A percentile compares a stretch with the other conserved stretches of the same genome.
Conservation (phyloP, 371 early-diverging fungal genomes). For the Chytridiales sp. region DNA sequence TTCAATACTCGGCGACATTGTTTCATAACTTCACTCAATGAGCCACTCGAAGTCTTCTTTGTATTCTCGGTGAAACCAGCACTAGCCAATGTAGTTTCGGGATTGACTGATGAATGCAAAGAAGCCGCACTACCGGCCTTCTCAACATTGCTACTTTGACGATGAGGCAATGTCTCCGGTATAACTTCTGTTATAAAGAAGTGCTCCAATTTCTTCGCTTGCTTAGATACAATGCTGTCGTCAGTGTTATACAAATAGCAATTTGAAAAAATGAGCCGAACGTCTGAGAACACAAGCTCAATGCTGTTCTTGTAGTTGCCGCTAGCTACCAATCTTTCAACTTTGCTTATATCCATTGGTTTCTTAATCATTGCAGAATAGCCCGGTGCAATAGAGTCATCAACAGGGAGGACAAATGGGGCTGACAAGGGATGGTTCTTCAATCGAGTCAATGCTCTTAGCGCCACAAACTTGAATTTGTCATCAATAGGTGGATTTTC, state of each 20-base stretch:
- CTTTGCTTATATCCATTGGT: constrained; percentile 97
- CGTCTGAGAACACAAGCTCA: constrained; percentile 69
- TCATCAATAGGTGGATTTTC: constrained; percentile 17
- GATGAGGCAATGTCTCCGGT: no score
- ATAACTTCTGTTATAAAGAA: constrained; percentile 34
- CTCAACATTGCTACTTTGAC: no score
- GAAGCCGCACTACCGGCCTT: no score
- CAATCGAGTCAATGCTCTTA: constrained; percentile 53
- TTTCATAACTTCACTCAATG: constrained; percentile 3
- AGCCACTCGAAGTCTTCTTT: no score
- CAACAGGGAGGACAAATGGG: constrained; percentile 68
- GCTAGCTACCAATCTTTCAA: constrained; percentile 64
- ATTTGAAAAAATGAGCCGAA: constrained; percentile 76
- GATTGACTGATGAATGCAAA: no score
- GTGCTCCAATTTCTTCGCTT: constrained; percentile 72
- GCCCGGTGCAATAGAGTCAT: constrained; percentile 63
- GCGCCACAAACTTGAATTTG: constrained; percentile 6
- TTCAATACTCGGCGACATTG: constrained; percentile 26
- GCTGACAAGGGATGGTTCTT: constrained; percentile 56
- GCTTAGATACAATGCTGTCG: constrained; percentile 69
- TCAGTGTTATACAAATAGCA: constrained; percentile 87
- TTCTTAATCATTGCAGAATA: constrained; percentile 85
- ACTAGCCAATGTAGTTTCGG: background rate
- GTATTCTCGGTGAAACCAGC: no score
- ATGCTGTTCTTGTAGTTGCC: constrained; percentile 64